These are phyloP conservation scores for Taphrina pruni DNA, from an alignment of 1,139 yeast genomes.

Conservation along the genomic window DNA sequence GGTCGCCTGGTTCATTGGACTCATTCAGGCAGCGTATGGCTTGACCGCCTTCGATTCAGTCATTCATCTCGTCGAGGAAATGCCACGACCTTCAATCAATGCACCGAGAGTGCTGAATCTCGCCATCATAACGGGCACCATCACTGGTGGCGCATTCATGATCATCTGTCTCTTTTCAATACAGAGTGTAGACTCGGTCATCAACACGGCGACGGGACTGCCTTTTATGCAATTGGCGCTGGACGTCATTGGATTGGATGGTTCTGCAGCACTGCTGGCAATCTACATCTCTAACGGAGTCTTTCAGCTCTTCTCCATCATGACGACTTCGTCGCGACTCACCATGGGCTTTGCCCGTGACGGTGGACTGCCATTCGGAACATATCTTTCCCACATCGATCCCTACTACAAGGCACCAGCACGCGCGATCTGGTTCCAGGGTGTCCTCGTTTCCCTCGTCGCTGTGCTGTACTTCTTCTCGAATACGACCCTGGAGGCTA, in stretches of 20 bases:
- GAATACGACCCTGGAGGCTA: slow-evolving; percentile 78
- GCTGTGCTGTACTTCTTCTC: slow-evolving; percentile 55
- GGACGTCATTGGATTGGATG: slow-evolving; percentile 61
- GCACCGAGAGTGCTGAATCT: slow-evolving; percentile 78
- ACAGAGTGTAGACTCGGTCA: slow-evolving; percentile 53
- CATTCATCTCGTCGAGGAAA: slow-evolving; percentile 83
- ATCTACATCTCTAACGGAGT: slow-evolving; percentile 72
- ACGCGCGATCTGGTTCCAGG: slow-evolving; percentile 72
- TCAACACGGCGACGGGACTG: slow-evolving; percentile 22
- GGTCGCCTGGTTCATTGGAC: slow-evolving; percentile 36
- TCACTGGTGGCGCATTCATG: slow-evolving; percentile 61
- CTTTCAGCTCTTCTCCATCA: slow-evolving; percentile 74
- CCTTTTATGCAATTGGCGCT: slow-evolving; percentile 63
- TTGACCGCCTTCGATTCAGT: slow-evolving; percentile 83
- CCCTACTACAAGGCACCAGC: slow-evolving; percentile 67
- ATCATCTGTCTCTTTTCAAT: slow-evolving; percentile 71
- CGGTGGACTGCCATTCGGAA: slow-evolving; percentile 73
- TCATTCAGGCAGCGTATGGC: slow-evolving; percentile 59
- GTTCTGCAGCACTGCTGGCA: slow-evolving; percentile 69
- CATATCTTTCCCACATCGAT: slow-evolving; percentile 70
- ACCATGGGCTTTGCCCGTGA: slow-evolving; percentile 85
- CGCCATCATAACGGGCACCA: slow-evolving; percentile 64
- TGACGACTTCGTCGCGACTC: slow-evolving; percentile 82
- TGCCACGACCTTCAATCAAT: slow-evolving; percentile 61
- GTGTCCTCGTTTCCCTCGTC: slow-evolving; percentile 50